Conservation (phyloP, 768 basidiomycete genomes). For the Phlebiopsis gigantea region DNA sequence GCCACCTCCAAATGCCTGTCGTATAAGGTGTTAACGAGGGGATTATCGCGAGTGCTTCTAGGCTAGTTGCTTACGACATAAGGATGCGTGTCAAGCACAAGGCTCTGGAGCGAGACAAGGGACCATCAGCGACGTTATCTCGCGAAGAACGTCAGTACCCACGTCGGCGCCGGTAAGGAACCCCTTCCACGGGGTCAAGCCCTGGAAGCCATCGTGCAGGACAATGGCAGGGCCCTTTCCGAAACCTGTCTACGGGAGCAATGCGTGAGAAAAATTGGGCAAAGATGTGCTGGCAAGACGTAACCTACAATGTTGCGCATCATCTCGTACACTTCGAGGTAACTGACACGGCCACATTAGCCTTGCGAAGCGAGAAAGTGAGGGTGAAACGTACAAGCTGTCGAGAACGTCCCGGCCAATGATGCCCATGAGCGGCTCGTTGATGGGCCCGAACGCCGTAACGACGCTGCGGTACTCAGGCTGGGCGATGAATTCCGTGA, state of each 20-base stretch:
- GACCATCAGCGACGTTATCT: background rate
- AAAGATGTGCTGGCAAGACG: background rate
- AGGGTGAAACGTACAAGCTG: constrained; percentile 45
- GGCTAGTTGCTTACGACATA: constrained; percentile 39
- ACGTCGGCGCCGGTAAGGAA: constrained; percentile 35
- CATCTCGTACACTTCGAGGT: constrained; percentile 54
- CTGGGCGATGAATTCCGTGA: constrained; percentile 82
- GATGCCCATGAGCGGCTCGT: constrained; percentile 50
- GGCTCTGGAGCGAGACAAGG: constrained; percentile 20
- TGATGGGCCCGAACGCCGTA: constrained; percentile 58
- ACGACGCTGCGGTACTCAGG: constrained; percentile 64
- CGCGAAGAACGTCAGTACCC: background rate
- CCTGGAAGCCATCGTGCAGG: constrained; percentile 54
- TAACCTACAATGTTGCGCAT: constrained; percentile 76
- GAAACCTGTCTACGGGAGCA: constrained; percentile 36
- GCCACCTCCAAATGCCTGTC: constrained; percentile 23
- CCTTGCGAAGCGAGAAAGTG: background rate
- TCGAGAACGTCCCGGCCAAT: constrained; percentile 56
- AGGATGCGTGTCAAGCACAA: constrained; percentile 48
- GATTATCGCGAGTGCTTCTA: too few relatives aligned
- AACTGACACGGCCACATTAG: constrained; percentile 42
- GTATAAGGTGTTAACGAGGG: too few relatives aligned
- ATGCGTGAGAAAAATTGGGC: constrained; percentile 10
- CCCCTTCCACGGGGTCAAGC: constrained; percentile 37
- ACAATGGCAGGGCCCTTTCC: constrained; percentile 61